Percentiles rank a stretch among this genome's conserved stretches.
phyloP scores from a whole-genome alignment of 2,329 filamentous ascomycete species.

The Colletotrichum incanum region DNA sequence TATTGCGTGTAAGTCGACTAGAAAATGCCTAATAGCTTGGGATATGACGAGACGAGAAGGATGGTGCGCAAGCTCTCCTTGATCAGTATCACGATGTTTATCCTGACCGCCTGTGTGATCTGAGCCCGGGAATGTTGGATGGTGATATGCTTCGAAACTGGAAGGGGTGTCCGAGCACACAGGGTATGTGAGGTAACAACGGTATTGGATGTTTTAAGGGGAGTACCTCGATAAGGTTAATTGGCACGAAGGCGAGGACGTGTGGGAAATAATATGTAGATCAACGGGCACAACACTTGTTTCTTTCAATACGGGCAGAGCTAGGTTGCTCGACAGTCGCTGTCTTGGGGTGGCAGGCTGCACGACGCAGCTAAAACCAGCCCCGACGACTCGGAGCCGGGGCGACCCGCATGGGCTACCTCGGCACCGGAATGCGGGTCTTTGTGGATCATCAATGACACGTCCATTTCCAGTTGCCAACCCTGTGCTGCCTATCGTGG shows the following conservation, averaged over 20 bases:
- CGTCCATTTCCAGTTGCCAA: slow-evolving; percentile 21
- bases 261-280: background rate
- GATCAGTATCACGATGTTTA: background rate
- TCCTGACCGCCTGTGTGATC: background rate
- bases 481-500: background rate
- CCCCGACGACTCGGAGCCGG: slow-evolving; percentile 27
- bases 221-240: background rate
- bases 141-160: slow-evolving; percentile 12
- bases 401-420: slow-evolving; percentile 19
- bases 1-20: background rate
- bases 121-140: background rate
- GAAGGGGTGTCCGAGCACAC: slow-evolving; percentile 17
- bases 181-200: background rate
- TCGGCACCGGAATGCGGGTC: slow-evolving; percentile 36
- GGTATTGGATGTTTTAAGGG: background rate
- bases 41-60: background rate
- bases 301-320: background rate
- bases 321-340: background rate
- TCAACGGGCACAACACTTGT: background rate
- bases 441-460: slow-evolving; percentile 40
- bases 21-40: background rate
- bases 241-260: background rate
- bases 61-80: background rate
- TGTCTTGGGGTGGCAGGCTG: slow-evolving; percentile 1
- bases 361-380: background rate